Percentiles rank a stretch among this genome's conserved stretches.
Conservation (phyloP, 2,329 filamentous ascomycete species). For the Ophiostoma perfectum region DNA sequence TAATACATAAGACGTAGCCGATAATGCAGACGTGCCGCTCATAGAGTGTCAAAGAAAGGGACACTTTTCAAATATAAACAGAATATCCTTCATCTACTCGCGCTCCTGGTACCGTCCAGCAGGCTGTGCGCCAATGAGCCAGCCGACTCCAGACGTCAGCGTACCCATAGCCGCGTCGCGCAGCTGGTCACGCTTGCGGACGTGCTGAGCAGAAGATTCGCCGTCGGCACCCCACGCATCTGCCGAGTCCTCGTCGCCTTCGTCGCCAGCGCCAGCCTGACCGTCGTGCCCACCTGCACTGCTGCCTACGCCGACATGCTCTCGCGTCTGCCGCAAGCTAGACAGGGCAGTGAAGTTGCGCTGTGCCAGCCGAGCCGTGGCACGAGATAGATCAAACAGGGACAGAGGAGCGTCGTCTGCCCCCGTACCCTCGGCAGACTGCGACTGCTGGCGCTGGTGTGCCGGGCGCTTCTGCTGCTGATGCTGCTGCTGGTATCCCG, state of each 20-base stretch:
- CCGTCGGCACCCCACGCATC: slow-evolving; percentile 21
- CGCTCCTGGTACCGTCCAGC: slow-evolving; percentile 27
- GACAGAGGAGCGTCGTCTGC: slow-evolving; percentile 57
- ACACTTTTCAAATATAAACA: no score
- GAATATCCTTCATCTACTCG: background rate
- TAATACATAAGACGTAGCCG: no score
- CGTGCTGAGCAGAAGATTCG: slow-evolving; percentile 29
- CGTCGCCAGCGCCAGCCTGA: background rate
- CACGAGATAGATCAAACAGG: slow-evolving; percentile 58
- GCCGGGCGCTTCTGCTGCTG: slow-evolving; percentile 21
- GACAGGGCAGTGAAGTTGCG: slow-evolving; percentile 54
- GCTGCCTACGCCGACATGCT: slow-evolving; percentile 27
- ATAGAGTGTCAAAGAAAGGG: background rate
- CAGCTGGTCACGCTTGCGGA: slow-evolving; percentile 67
- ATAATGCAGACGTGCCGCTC: no score
- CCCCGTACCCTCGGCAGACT: background rate
- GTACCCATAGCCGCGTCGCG: slow-evolving; percentile 63
- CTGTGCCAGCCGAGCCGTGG: slow-evolving; percentile 55
- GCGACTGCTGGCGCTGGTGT: slow-evolving; percentile 27
- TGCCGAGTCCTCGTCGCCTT: slow-evolving; percentile 22
- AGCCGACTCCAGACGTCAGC: slow-evolving; percentile 60
- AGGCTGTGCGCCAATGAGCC: slow-evolving; percentile 57
- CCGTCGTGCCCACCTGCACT: slow-evolving; percentile 30
- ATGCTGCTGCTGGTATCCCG: slow-evolving; percentile 12
- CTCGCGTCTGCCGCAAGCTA: slow-evolving; percentile 42